Conservation (phyloP, 805 yeast species). For the Suhomyces pyralidae region DNA sequence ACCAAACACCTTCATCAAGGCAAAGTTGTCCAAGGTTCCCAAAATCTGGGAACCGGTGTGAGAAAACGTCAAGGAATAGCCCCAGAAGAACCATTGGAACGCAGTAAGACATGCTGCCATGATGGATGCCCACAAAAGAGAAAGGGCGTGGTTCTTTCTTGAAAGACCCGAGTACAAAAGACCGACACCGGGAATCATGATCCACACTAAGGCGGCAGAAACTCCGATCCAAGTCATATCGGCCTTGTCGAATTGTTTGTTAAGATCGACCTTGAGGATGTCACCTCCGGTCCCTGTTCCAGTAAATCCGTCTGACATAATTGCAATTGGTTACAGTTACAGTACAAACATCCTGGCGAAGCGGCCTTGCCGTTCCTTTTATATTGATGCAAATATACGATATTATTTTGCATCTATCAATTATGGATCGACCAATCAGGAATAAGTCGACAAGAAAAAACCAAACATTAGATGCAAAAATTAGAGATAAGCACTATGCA, state of each 20-base stretch:
- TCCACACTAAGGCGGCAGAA: slow-evolving; percentile 81
- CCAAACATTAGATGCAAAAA: not conserved
- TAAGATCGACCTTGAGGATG: slow-evolving; percentile 68
- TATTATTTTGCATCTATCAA: not conserved
- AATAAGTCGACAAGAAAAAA: not conserved
- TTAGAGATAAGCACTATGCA: slow-evolving; percentile 3
- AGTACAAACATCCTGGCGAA: too few relatives aligned
- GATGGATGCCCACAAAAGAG: slow-evolving; percentile 89
- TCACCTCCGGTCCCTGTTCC: slow-evolving; percentile 78
- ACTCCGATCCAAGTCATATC: slow-evolving; percentile 85
- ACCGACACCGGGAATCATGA: slow-evolving; percentile 97
- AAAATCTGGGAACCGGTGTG: slow-evolving; percentile 60
- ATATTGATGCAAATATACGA: not conserved
- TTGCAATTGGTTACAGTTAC: not conserved
- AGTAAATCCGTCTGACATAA: slow-evolving; percentile 30
- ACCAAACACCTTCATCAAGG: slow-evolving; percentile 78
- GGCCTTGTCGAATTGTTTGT: slow-evolving; percentile 64
- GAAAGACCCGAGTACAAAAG: slow-evolving; percentile 88
- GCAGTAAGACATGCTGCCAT: slow-evolving; percentile 80
- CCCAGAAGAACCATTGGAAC: slow-evolving; percentile 99
- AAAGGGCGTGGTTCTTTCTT: slow-evolving; percentile 93
- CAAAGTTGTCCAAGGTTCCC: slow-evolving; percentile 80
- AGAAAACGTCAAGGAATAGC: slow-evolving; percentile 84
- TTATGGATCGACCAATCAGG: not conserved
- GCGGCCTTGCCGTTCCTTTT: not conserved